Percentiles rank a stretch among this genome's conserved stretches.
Conservation (phyloP, 1,139 yeast species). For the Meyerozyma athensensis region DNA sequence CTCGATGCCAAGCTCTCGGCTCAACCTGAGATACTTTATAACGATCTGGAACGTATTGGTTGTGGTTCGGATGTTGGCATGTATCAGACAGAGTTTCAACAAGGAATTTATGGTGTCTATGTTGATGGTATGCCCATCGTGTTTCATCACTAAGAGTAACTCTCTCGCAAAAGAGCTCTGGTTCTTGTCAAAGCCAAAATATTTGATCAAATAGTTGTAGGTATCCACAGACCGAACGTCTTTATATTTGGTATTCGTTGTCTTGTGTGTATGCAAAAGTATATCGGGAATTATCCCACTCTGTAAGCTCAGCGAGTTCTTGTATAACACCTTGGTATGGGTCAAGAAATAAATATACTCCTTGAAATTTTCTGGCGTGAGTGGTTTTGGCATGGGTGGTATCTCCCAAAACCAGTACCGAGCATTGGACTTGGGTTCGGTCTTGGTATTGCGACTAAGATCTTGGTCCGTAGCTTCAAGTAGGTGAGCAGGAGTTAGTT, state of each 20-base stretch:
- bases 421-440: constrained; percentile 14
- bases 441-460: constrained; percentile 4
- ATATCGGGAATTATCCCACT: constrained; percentile 38
- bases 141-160: constrained; percentile 36
- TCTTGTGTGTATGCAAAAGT: constrained; percentile 35
- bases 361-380: constrained; percentile 28
- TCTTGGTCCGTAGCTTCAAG: constrained; percentile 14
- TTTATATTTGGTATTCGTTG: constrained; percentile 27
- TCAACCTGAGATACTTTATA: constrained; percentile 27
- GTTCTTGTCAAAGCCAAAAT: constrained; percentile 38
- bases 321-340: constrained; percentile 29
- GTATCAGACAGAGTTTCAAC: constrained; percentile 28
- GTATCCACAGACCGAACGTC: constrained; percentile 32
- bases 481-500: constrained; percentile 29
- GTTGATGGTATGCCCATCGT: constrained; percentile 40
- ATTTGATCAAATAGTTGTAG: constrained; percentile 38
- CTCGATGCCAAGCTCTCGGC: constrained; percentile 24
- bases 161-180: constrained; percentile 41
- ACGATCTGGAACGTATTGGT: constrained; percentile 30
- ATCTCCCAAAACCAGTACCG: constrained; percentile 26
- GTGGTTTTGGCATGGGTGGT: constrained; percentile 29
- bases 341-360: constrained; percentile 36
- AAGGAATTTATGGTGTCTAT: constrained; percentile 38
- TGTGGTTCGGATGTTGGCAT: constrained; percentile 29
- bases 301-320: constrained; percentile 32